Conservation (phyloP, 768 basidiomycete genomes). For the Boletus coccyginus region DNA sequence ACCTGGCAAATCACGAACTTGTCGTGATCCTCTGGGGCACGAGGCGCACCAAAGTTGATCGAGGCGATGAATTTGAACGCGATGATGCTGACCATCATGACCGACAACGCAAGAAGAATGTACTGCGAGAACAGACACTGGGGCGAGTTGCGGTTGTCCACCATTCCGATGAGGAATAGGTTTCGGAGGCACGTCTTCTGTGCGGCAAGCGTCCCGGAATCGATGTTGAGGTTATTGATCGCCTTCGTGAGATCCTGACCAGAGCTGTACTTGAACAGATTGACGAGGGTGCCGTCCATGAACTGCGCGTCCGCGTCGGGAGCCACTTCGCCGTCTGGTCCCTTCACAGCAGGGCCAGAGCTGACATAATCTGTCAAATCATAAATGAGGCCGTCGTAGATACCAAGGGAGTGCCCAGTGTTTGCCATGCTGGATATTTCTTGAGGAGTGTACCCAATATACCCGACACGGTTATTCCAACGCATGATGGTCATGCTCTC, state of each 20-base stretch:
- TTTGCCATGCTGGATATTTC: slow-evolving; percentile 71
- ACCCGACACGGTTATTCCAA: slow-evolving; percentile 84
- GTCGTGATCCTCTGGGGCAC: slow-evolving; percentile 92
- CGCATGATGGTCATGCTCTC: slow-evolving; percentile 93
- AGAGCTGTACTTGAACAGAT: slow-evolving; percentile 71
- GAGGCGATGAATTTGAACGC: slow-evolving; percentile 96
- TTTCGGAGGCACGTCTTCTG: slow-evolving; percentile 92
- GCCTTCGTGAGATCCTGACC: slow-evolving; percentile 81
- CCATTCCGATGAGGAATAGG: slow-evolving; percentile 85
- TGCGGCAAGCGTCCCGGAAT: slow-evolving; percentile 20
- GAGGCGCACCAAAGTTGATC: slow-evolving; percentile 72
- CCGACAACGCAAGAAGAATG: slow-evolving; percentile 83
- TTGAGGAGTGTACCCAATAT: slow-evolving; percentile 78
- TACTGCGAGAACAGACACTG: slow-evolving; percentile 92
- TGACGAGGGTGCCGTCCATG: slow-evolving; percentile 67
- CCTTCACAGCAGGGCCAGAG: slow-evolving; percentile 54
- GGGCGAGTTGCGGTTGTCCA: slow-evolving; percentile 88
- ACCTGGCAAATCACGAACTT: slow-evolving; percentile 98
- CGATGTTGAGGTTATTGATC: slow-evolving; percentile 30
- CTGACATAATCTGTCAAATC: slow-evolving; percentile 81
- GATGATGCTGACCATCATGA: slow-evolving; percentile 92
- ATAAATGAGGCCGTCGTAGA: slow-evolving; percentile 86
- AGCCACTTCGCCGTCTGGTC: slow-evolving; percentile 49
- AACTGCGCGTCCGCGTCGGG: slow-evolving; percentile 51
- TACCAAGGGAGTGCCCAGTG: slow-evolving; percentile 63